Evolutionary conservation across 2,329 filamentous ascomycete species (phyloP).

Genomic region (Trichoderma sp.): DNA sequence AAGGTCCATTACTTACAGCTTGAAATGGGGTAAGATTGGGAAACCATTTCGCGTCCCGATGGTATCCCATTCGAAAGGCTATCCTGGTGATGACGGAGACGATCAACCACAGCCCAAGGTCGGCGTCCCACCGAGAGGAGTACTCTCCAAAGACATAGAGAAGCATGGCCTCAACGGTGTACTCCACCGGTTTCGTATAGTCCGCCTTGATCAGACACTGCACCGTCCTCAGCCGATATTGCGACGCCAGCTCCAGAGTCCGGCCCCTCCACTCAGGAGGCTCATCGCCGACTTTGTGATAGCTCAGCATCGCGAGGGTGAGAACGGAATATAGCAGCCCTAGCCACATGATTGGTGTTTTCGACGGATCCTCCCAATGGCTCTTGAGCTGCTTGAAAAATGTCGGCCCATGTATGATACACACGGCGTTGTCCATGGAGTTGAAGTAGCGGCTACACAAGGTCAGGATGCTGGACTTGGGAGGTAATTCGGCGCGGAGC

Average conservation of each 20-base stretch:
- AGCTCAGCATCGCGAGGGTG: conserved; percentile 76
- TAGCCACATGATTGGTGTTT: conserved; percentile 76
- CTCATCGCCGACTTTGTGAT: conserved; percentile 77
- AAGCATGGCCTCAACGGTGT: conserved; percentile 77
- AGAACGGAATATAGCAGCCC: conserved; percentile 76
- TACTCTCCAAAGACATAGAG: conserved; percentile 78
- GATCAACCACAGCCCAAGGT: conserved; percentile 66
- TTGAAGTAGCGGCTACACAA: conserved; percentile 91
- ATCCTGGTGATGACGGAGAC: conserved; percentile 58
- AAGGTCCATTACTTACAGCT: conserved; percentile 51
- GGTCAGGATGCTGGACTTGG: conserved; percentile 79
- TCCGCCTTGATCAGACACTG: conserved; percentile 77
- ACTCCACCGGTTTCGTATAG: conserved; percentile 72
- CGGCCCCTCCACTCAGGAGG: conserved; percentile 75
- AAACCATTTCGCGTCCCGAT: conserved; percentile 76
- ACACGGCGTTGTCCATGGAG: conserved; percentile 70
- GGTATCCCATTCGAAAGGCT: conserved; percentile 72
- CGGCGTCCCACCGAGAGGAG: conserved; percentile 71
- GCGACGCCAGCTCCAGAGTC: conserved; percentile 59
- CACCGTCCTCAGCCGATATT: conserved; percentile 72
- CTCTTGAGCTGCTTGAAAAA: conserved; percentile 72
- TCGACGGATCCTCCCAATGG: conserved; percentile 72
- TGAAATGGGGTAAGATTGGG: conserved; percentile 71
- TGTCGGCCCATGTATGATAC: conserved; percentile 79
- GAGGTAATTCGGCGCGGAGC: conserved; percentile 76